These are phyloP conservation scores for Colletotrichum graminicola DNA, from an alignment of 2,329 filamentous ascomycete species.

Conservation along the genomic window DNA sequence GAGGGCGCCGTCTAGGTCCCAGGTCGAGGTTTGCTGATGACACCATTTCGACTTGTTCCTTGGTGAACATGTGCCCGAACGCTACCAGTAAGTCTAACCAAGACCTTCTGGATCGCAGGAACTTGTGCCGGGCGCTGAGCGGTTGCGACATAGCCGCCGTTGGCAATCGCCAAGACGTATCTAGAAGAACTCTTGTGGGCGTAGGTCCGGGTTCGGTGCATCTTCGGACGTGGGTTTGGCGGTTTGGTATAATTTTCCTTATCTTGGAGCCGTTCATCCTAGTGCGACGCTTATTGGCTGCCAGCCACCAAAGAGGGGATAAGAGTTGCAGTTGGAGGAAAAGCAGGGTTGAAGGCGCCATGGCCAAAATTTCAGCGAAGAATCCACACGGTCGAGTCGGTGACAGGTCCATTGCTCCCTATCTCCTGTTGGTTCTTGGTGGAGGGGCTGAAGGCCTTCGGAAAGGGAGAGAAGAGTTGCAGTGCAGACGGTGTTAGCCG, in stretches of 20 bases:
- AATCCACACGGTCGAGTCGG: constrained; percentile 27
- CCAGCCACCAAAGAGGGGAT: constrained; percentile 9
- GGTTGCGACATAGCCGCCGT: constrained; percentile 3
- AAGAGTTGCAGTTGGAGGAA: constrained; percentile 32
- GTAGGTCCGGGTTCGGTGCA: constrained; percentile 29
- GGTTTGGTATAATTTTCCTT: constrained; percentile 29
- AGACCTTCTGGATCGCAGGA: background rate
- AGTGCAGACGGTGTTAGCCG: constrained; percentile 21
- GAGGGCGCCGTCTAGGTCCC: background rate
- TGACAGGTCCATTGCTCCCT: constrained; percentile 27
- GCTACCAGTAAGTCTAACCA: constrained; percentile 1
- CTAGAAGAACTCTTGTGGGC: constrained; percentile 11
- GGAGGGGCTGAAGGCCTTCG: constrained; percentile 18
- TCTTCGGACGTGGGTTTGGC: constrained; percentile 33
- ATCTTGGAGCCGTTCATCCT: constrained; percentile 28
- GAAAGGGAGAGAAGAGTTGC: constrained; percentile 26
- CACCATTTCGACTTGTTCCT: constrained; percentile 4
- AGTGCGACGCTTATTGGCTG: constrained; percentile 30
- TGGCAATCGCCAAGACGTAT: constrained; percentile 21
- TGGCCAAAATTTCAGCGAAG: constrained; percentile 37
- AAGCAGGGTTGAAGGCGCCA: constrained; percentile 40
- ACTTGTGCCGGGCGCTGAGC: background rate
- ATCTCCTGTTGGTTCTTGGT: background rate
- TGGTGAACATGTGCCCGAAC: constrained; percentile 10
- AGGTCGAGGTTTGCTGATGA: constrained; percentile 17